Evolutionary conservation across 805 yeast species (phyloP).

Genomic region (Saturnispora zaruensis): DNA sequence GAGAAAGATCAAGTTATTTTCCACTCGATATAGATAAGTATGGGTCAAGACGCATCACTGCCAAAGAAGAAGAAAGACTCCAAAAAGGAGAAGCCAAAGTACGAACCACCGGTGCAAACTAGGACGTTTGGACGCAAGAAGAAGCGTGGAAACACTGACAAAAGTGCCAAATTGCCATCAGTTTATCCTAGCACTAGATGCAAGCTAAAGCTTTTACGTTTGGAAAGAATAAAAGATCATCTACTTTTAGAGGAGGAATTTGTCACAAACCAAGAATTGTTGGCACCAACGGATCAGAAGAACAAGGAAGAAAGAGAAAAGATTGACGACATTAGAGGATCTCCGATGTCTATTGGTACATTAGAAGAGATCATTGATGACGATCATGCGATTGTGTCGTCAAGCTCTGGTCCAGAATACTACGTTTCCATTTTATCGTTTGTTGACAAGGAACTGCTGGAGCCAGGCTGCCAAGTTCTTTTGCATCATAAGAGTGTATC

Average conservation of each 20-base stretch:
- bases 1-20: background rate
- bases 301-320: slow-evolving; percentile 94
- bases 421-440: slow-evolving; percentile 92
- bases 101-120: slow-evolving; percentile 97
- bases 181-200: slow-evolving; percentile 93
- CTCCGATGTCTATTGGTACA: slow-evolving; percentile 94
- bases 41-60: slow-evolving; percentile 31
- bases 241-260: slow-evolving; percentile 90
- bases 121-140: slow-evolving; percentile 80
- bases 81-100: slow-evolving; percentile 86
- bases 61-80: slow-evolving; percentile 30
- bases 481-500: slow-evolving; percentile 94
- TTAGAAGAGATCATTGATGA: slow-evolving; percentile 96
- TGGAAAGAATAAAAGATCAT: slow-evolving; percentile 96
- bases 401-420: slow-evolving; percentile 94
- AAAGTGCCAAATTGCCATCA: slow-evolving; percentile 61
- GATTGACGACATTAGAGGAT: slow-evolving; percentile 91
- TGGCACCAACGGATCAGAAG: slow-evolving; percentile 94
- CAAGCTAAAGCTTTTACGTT: slow-evolving; percentile 77
- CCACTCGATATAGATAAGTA: background rate
- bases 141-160: slow-evolving; percentile 78
- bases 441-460: slow-evolving; percentile 91
- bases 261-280: slow-evolving; percentile 86
- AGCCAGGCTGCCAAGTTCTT: slow-evolving; percentile 94
- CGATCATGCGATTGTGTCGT: slow-evolving; percentile 96